Conservation (phyloP, 768 basidiomycete species). For the Termitomyces eurrhizus region DNA sequence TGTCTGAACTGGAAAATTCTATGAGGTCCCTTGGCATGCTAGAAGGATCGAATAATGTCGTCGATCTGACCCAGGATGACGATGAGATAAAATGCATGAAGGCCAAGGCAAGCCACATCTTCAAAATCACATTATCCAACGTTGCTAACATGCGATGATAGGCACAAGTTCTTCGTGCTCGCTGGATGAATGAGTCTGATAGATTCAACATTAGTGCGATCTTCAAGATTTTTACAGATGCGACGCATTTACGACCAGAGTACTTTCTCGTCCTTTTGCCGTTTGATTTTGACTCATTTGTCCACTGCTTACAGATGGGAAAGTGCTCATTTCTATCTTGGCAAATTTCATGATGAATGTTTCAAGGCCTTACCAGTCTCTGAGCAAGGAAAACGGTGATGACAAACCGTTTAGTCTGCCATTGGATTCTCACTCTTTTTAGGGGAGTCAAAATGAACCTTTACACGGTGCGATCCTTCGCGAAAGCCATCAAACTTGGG, state of each 20-base stretch:
- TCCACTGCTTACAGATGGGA: slow-evolving; percentile 55
- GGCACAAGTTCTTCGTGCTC: slow-evolving; percentile 78
- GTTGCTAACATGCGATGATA: slow-evolving; percentile 22
- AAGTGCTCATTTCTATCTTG: slow-evolving; percentile 80
- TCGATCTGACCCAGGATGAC: slow-evolving; percentile 59
- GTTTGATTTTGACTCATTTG: slow-evolving; percentile 5
- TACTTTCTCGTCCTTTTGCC: slow-evolving; percentile 21
- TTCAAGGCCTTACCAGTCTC: slow-evolving; percentile 47
- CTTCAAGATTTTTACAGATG: slow-evolving; percentile 51
- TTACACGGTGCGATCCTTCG: slow-evolving; percentile 63
- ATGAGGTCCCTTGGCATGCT: slow-evolving; percentile 52
- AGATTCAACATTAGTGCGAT: slow-evolving; percentile 69
- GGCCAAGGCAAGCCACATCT: slow-evolving; percentile 55
- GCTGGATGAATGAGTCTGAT: slow-evolving; percentile 91
- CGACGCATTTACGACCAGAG: slow-evolving; percentile 48
- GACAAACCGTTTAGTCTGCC: background rate
- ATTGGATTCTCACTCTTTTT: background rate
- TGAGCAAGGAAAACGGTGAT: slow-evolving; percentile 46
- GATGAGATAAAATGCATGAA: slow-evolving; percentile 49
- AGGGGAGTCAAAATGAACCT: slow-evolving; percentile 65
- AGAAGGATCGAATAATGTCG: slow-evolving; percentile 35
- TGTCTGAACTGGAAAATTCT: slow-evolving; percentile 81
- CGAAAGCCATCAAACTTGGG: slow-evolving; percentile 69
- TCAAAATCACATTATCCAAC: background rate
- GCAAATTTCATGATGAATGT: slow-evolving; percentile 83